Conservation (phyloP, 129 eudicot species). For the Lactuca sativa region DNA sequence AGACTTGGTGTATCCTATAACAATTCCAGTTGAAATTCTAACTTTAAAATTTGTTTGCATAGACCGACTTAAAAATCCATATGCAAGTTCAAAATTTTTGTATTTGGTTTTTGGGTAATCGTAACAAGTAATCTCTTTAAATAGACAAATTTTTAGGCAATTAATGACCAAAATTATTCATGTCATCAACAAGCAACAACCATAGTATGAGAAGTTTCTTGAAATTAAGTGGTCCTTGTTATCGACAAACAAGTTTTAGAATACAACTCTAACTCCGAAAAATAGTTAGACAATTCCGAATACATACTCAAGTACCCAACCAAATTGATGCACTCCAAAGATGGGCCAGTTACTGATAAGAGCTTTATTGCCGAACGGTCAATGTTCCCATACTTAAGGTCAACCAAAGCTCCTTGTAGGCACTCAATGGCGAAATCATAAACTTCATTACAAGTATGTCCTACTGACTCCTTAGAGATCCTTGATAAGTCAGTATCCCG, state of each 20-base stretch:
- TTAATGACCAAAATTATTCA: not conserved
- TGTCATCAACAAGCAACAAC: not conserved
- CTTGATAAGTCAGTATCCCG: not conserved
- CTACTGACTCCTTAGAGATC: conserved; percentile 1
- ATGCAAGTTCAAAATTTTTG: too few relatives aligned
- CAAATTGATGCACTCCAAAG: conserved; percentile 7
- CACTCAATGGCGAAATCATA: conserved; percentile 25
- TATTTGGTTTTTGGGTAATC: not conserved
- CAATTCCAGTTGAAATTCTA: too few relatives aligned
- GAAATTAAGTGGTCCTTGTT: not conserved
- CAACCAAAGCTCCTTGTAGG: conserved; percentile 17
- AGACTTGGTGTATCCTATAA: too few relatives aligned
- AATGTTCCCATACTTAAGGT: conserved; percentile 14
- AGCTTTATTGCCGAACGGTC: conserved; percentile 19
- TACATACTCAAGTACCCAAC: not conserved
- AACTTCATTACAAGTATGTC: conserved; percentile 11
- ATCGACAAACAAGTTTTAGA: conserved; percentile 13
- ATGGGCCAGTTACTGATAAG: conserved; percentile 12
- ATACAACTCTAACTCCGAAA: conserved; percentile 1
- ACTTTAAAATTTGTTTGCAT: too few relatives aligned
- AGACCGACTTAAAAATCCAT: too few relatives aligned
- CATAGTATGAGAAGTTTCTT: not conserved
- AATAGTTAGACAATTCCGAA: conserved; percentile 1
- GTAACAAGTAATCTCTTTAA: not conserved
- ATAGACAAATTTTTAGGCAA: not conserved